These are phyloP conservation scores for Boehmeria nivea DNA, from an alignment of 306 rosid genomes.

Conservation along the genomic window DNA sequence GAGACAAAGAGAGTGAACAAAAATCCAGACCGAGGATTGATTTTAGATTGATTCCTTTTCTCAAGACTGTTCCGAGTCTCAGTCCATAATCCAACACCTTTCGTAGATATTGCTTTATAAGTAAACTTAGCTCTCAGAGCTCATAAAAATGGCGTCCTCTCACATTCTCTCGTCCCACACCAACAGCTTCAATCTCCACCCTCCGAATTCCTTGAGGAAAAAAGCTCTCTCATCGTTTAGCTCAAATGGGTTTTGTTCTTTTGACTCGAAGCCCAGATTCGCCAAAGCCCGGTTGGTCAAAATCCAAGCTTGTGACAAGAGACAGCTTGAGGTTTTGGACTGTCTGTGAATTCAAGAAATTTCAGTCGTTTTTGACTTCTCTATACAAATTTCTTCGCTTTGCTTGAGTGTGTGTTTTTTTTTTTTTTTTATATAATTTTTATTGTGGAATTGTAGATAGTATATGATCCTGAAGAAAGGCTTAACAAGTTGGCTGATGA, in stretches of 20 bases:
- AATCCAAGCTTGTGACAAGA: constrained; percentile 41
- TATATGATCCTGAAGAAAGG: constrained; percentile 74
- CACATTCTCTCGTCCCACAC: constrained; percentile 36
- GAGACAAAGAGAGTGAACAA: too few species aligned
- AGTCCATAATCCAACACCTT: too few species aligned
- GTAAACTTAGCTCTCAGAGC: background rate
- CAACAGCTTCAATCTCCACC: constrained; percentile 38
- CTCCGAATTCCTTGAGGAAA: constrained; percentile 27
- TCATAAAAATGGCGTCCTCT: constrained; percentile 53
- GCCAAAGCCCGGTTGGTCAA: constrained; percentile 29
- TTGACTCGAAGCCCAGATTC: constrained; percentile 31
- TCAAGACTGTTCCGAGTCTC: background rate
- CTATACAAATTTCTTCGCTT: background rate
- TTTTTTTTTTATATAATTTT: background rate
- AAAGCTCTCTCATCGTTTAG: constrained; percentile 23
- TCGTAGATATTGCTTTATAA: too few species aligned
- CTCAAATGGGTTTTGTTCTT: constrained; percentile 37
- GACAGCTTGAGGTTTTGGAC: constrained; percentile 57
- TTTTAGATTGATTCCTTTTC: background rate
- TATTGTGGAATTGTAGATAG: constrained; percentile 49
- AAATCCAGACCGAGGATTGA: background rate
- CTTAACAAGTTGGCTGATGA: constrained; percentile 73
- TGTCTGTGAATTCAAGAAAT: too few species aligned
- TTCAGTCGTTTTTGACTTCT: too few species aligned
- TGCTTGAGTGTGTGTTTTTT: too few species aligned